Base-by-base conservation (phyloP, 2,329 filamentous ascomycete species). In the Talaromyces sp. region DNA sequence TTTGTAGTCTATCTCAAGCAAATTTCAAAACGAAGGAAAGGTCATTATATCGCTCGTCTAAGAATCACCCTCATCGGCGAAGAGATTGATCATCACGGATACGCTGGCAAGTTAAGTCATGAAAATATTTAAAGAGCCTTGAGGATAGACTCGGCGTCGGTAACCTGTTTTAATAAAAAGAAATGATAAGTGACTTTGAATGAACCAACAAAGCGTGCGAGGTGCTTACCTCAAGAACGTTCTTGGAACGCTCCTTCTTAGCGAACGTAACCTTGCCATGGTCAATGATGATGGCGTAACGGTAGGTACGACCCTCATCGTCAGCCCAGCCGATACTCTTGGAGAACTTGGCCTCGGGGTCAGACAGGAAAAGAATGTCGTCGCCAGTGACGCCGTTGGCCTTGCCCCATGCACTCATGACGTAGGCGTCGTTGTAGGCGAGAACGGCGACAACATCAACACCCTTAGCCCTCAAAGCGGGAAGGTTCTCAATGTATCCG, bases 331-430 rank as follows among this genome's bases (percentile, higher is more conserved):
- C 92, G 71, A 93, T 85, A 75, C 84, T 84, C 83, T 90, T 88
- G 78, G 87, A 90, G 85, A 96, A 96, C 73, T 86, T 87, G 70
- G 87, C 84, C 70, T 87, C 86, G 67, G 82, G 80, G 78, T 96
- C 92, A 72, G 87, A 88, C 74, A 92, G 86, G 83, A 96, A 95
- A 72, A 95, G 84, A 72, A 90, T 87, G 73, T 86, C 85, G 71
- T 94, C 89, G 69, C 88, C 87, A 74, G 86, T 89, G 74, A 94
- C 84, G 62, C 85, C 84, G 81, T 96, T 94, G 74, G 92, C 92
- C 86, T 96, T 96, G 80, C 88, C 90, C 91, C 91, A 95, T 63
- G 90, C 92, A 72, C 87, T 89, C 91, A 94, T 94, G 78, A 96
- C 92, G 76, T 85, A 96, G 69, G 89, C 83, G 80, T 96, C 93